phyloP scores from a whole-genome alignment of 164 flowering plant genomes.

The grape (Vitis vinifera) region ASM3070453v1 NC_081812.1:22655001-22655500 shows the following conservation, averaged over 20 bases:
- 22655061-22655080: too few species aligned
- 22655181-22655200: constrained; percentile 8
- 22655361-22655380: constrained; percentile 70
- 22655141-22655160: neutral
- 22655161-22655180: too few species aligned
- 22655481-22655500: constrained; percentile 66
- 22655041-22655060: too few species aligned
- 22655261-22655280: constrained; percentile 88
- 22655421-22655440: constrained; percentile 93
- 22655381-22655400: constrained; percentile 81
- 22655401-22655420: constrained; percentile 69
- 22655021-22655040: too few species aligned
- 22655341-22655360: constrained; percentile 79
- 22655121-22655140: too few species aligned
- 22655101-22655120: too few species aligned
- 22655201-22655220: constrained; percentile 63
- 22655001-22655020: too few species aligned
- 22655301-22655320: constrained; percentile 68
- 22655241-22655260: constrained; percentile 83
- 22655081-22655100: too few species aligned
- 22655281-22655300: constrained; percentile 64
- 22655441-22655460: constrained; percentile 68
- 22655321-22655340: constrained; percentile 80
- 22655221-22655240: constrained; percentile 86
- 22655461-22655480: constrained; percentile 62